Percentiles rank a stretch among this genome's conserved stretches.
phyloP scores from a whole-genome alignment of 306 rosid genomes.

The Vigna angularis region DNA sequence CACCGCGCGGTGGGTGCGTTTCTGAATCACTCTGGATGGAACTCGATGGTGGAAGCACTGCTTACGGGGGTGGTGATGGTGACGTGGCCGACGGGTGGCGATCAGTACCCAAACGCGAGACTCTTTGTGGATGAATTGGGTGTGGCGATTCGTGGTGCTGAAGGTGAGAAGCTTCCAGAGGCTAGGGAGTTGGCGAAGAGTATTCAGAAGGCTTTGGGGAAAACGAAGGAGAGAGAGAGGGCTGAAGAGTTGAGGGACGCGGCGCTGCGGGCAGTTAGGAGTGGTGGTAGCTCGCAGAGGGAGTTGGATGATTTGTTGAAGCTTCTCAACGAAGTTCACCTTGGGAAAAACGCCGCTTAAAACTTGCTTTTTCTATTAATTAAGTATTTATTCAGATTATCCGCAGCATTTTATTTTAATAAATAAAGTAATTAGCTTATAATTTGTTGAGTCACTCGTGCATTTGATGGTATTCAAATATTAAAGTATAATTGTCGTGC shows the following conservation, averaged over 20 bases:
- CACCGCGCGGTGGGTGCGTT: slow-evolving; percentile 60
- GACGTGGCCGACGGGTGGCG: slow-evolving; percentile 69
- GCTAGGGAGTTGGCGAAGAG: slow-evolving; percentile 31
- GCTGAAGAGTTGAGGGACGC: slow-evolving; percentile 37
- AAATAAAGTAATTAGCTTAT: no score
- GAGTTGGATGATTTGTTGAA: slow-evolving; percentile 51
- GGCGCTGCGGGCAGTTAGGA: slow-evolving; percentile 38
- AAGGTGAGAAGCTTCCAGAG: slow-evolving; percentile 45
- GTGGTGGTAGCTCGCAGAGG: slow-evolving; percentile 49
- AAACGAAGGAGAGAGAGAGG: slow-evolving; percentile 34
- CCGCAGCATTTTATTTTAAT: no score
- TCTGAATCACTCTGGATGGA: slow-evolving; percentile 70
- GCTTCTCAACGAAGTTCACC: slow-evolving; percentile 3
- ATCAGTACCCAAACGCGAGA: slow-evolving; percentile 52
- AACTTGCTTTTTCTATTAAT: background rate
- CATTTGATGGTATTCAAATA: no score
- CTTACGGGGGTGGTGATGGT: slow-evolving; percentile 52
- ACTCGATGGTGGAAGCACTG: slow-evolving; percentile 60
- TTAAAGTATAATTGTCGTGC: no score
- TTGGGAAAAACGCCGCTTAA: background rate
- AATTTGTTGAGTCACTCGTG: no score
- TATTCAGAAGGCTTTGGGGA: slow-evolving; percentile 28
- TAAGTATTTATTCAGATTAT: no score
- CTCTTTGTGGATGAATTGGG: slow-evolving; percentile 52
- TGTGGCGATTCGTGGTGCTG: slow-evolving; percentile 45